phyloP scores from a whole-genome alignment of 306 rosid species.

The Vicia sativa region DNA sequence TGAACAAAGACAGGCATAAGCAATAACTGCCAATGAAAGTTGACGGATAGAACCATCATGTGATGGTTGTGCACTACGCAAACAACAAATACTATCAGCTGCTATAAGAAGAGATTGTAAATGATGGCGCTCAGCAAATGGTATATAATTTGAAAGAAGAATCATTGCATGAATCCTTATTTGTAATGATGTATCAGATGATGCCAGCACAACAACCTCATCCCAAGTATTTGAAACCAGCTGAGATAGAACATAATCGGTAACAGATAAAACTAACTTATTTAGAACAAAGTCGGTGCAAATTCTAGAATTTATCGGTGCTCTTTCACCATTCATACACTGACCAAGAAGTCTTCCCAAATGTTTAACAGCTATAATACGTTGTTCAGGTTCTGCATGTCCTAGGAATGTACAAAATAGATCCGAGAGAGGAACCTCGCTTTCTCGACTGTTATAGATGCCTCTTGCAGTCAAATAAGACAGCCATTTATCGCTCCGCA shows the following conservation, averaged over 20 bases:
- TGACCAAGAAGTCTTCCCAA: conserved; percentile 75
- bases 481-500: conserved; percentile 81
- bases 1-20: conserved; percentile 77
- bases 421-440: conserved; percentile 64
- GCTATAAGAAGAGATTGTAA: conserved; percentile 76
- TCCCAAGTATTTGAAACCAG: conserved; percentile 91
- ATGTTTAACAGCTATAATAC: conserved; percentile 69
- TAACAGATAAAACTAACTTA: conserved; percentile 45
- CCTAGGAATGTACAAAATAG: conserved; percentile 74
- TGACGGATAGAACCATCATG: conserved; percentile 74
- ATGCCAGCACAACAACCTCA: conserved; percentile 70
- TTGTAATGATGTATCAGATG: conserved; percentile 66
- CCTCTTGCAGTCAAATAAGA: conserved; percentile 60
- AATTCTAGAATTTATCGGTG: conserved; percentile 44
- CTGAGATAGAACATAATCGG: conserved; percentile 56
- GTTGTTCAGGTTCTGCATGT: conserved; percentile 94
- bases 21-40: conserved; percentile 81
- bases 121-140: conserved; percentile 71
- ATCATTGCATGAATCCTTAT: conserved; percentile 71
- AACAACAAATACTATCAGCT: conserved; percentile 69
- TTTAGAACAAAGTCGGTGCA: conserved; percentile 49
- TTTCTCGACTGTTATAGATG: conserved; percentile 55
- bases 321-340: conserved; percentile 50
- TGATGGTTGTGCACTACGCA: conserved; percentile 51
- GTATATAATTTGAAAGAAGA: conserved; percentile 76